Evolutionary conservation across 2,329 filamentous ascomycete species (phyloP), one percentile per base, ranked within the genome.

Genomic region (Dactylellina leptospora): DNA sequence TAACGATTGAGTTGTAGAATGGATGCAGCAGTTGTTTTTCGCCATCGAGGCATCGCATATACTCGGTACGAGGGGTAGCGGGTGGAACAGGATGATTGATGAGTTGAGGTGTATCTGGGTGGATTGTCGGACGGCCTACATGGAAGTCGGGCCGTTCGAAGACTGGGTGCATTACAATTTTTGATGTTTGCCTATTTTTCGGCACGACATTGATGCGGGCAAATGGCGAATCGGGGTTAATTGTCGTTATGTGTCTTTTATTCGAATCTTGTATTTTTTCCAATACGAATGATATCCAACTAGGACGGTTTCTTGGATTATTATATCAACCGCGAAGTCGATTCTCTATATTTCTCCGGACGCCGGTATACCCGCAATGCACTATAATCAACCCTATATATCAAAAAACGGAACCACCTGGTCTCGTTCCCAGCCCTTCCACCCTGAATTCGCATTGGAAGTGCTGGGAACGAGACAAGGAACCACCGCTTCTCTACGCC

Each of bases 61-160:
- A 13, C 22, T 76, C 10, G 75, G 75, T 10, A 76, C 75, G 6
- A 59, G 74, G 45, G 74, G 75, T 13, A 75, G 75, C 64, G 73
- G 75, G 10, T 76, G 75, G 75, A 76, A 77, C 45, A 48, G 74
- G 5, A 72, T 76, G 36, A 76, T 76, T 20, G 76, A 76, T 36
- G 61, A 75, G 36, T 62, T 77, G 51, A 64, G 75, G 22, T 76
- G 76, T 38, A 63, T 75, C 18, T 76, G 74, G 75, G 54, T 73
- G 44, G 75, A 71, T 55, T 76, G 74, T 33, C 74, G 70, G 53
- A 73, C 68, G 6, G 36, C 74, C 1, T 76, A 75, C 61, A 56
- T 76, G 45, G 75, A 76, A 40, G 74, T 76, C 16, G 75, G 75
- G 25, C 64, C 69, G 27, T 74, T 74, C 10, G 63, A 75, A 27